These are phyloP conservation scores for Lodderomyces jiufengensis DNA, from an alignment of 1,139 yeast genomes.

Conservation along the genomic window DNA sequence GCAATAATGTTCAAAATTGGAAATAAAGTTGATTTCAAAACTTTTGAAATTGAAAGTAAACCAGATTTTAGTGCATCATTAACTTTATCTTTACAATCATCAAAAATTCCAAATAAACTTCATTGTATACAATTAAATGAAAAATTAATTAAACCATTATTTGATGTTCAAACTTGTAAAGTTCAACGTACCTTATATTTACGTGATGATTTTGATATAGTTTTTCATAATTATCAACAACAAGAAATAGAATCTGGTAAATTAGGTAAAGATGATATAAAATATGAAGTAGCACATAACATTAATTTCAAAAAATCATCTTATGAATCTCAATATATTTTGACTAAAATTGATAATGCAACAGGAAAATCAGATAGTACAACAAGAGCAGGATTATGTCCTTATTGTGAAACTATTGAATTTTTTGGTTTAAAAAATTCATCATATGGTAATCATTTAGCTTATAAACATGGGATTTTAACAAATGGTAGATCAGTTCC, in stretches of 20 bases:
- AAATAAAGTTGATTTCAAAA: slow-evolving; percentile 9
- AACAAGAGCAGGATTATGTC: slow-evolving; percentile 28
- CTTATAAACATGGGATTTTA: slow-evolving; percentile 34
- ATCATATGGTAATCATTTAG: slow-evolving; percentile 31
- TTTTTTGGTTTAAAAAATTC: slow-evolving; percentile 33
- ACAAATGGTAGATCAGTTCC: slow-evolving; percentile 28
- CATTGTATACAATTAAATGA: slow-evolving; percentile 11
- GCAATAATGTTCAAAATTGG: too few species aligned
- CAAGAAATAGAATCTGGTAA: neutral
- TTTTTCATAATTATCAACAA: neutral
- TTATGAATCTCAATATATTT: slow-evolving; percentile 15
- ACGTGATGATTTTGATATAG: slow-evolving; percentile 9
- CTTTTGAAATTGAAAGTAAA: slow-evolving; percentile 7
- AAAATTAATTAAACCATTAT: slow-evolving; percentile 12
- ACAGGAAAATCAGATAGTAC: slow-evolving; percentile 14
- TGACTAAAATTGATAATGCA: slow-evolving; percentile 11
- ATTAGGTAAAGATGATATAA: neutral
- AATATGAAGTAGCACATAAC: slow-evolving; percentile 11
- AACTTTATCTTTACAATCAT: slow-evolving; percentile 5
- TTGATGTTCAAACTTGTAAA: slow-evolving; percentile 9
- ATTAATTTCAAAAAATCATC: slow-evolving; percentile 14
- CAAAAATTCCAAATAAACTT: slow-evolving; percentile 8
- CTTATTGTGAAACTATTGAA: slow-evolving; percentile 28
- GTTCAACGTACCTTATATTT: slow-evolving; percentile 12
- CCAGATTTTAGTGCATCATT: slow-evolving; percentile 13